Evolutionary conservation across 1,139 yeast genomes (phyloP).

Genomic region (Yamadazyma mexicana): DNA sequence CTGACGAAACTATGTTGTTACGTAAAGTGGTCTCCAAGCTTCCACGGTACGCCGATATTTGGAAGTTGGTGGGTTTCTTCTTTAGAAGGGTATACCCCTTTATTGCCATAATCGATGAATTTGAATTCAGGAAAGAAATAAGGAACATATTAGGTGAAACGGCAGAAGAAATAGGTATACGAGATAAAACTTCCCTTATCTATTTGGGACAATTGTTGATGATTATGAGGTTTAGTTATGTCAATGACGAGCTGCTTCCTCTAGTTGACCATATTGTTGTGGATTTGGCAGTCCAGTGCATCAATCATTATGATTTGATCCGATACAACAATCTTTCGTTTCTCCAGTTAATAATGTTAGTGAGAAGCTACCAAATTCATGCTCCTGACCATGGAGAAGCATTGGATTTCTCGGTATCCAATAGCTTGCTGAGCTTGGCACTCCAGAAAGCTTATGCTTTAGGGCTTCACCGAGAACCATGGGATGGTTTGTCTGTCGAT

Average conservation of each 20-base stretch:
- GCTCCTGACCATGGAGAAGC: slow-evolving; percentile 52
- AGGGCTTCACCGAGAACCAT: slow-evolving; percentile 48
- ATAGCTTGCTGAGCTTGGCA: slow-evolving; percentile 35
- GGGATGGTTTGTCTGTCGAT: slow-evolving; percentile 17
- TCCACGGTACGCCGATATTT: not conserved
- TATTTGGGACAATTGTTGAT: slow-evolving; percentile 26
- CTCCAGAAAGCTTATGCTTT: slow-evolving; percentile 44
- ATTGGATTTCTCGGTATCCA: slow-evolving; percentile 50
- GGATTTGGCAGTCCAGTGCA: slow-evolving; percentile 33
- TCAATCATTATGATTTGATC: slow-evolving; percentile 36
- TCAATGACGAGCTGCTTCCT: slow-evolving; percentile 24
- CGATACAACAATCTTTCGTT: slow-evolving; percentile 42
- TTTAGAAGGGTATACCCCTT: slow-evolving; percentile 33
- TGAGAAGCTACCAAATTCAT: slow-evolving; percentile 35
- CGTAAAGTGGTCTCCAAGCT: not conserved
- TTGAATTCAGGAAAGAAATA: slow-evolving; percentile 19
- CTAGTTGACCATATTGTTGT: slow-evolving; percentile 26
- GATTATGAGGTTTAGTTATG: slow-evolving; percentile 25
- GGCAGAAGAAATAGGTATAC: slow-evolving; percentile 13
- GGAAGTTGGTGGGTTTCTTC: not conserved
- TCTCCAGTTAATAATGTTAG: slow-evolving; percentile 15
- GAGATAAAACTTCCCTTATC: slow-evolving; percentile 30
- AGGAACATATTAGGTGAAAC: slow-evolving; percentile 23
- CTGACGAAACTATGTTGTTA: not conserved
- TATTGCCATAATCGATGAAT: slow-evolving; percentile 48